Conservation (phyloP, 257 asterid species). For the Fraxinus pennsylvanica region DNA sequence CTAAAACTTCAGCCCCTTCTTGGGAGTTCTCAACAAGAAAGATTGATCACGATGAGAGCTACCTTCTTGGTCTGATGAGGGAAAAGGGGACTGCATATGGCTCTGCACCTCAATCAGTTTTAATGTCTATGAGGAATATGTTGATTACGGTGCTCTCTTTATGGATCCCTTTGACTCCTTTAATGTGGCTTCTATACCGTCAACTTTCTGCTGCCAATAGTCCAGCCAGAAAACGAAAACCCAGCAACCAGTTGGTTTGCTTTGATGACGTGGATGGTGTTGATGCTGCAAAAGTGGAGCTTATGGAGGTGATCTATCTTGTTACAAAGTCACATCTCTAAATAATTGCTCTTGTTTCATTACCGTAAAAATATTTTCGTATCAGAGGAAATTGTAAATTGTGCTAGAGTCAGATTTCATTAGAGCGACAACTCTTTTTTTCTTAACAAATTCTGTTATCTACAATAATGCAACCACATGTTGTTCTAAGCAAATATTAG, state of each 20-base stretch:
- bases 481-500: too few relatives aligned
- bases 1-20: constrained; percentile 38
- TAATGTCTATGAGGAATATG: constrained; percentile 64
- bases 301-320: constrained; percentile 72
- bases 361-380: background rate
- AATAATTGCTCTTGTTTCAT: constrained; percentile 1
- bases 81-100: constrained; percentile 74
- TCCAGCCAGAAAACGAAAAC: constrained; percentile 68
- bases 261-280: constrained; percentile 96
- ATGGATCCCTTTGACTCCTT: constrained; percentile 92
- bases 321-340: background rate
- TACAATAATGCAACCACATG: background rate
- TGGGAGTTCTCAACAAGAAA: constrained; percentile 91
- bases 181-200: constrained; percentile 88
- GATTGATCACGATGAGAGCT: constrained; percentile 88
- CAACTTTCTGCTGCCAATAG: constrained; percentile 85
- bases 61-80: constrained; percentile 86
- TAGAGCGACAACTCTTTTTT: background rate
- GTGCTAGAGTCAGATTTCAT: background rate
- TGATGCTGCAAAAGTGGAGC: constrained; percentile 89
- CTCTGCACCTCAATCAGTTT: constrained; percentile 84
- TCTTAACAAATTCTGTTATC: background rate
- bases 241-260: constrained; percentile 62
- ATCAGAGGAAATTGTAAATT: background rate
- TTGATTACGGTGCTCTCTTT: constrained; percentile 71